phyloP scores from a whole-genome alignment of 108 stramenopile genomes.

The Chaetoceros tenuissimus region DNA sequence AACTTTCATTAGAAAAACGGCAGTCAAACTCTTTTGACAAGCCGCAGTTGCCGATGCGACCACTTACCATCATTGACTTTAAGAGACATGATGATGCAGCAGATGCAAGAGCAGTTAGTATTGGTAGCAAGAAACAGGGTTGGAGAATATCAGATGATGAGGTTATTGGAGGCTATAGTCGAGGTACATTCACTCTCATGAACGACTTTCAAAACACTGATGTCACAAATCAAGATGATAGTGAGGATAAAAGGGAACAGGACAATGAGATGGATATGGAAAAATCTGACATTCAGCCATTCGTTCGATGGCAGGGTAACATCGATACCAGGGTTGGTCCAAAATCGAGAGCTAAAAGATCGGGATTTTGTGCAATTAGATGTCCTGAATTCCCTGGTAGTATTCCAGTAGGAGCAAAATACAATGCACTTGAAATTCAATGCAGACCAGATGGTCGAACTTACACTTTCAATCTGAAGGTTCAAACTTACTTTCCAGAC shows the following conservation, averaged over 20 bases:
- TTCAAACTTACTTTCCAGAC: constrained; percentile 61
- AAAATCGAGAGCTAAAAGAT: constrained; percentile 33
- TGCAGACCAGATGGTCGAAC: constrained; percentile 70
- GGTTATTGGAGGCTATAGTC: constrained; percentile 70
- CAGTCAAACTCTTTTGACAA: neutral
- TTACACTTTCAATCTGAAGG: constrained; percentile 67
- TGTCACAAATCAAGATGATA: too few species aligned
- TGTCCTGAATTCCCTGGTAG: constrained; percentile 68
- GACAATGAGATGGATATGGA: constrained; percentile 1
- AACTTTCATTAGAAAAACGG: neutral
- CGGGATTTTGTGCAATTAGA: constrained; percentile 73
- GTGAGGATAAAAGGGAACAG: neutral
- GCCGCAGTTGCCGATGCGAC: constrained; percentile 13
- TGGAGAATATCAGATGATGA: constrained; percentile 80
- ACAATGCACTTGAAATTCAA: constrained; percentile 69
- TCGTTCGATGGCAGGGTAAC: constrained; percentile 69
- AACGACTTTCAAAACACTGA: neutral
- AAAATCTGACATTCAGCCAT: constrained; percentile 34
- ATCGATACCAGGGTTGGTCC: constrained; percentile 51
- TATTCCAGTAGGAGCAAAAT: constrained; percentile 46
- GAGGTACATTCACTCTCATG: constrained; percentile 4
- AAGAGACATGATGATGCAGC: constrained; percentile 50
- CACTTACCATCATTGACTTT: constrained; percentile 70
- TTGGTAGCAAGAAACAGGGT: constrained; percentile 21
- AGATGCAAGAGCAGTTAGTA: constrained; percentile 37